phyloP scores from a whole-genome alignment of 371 early-diverging fungal species.

The Coemansia sp. region DNA sequence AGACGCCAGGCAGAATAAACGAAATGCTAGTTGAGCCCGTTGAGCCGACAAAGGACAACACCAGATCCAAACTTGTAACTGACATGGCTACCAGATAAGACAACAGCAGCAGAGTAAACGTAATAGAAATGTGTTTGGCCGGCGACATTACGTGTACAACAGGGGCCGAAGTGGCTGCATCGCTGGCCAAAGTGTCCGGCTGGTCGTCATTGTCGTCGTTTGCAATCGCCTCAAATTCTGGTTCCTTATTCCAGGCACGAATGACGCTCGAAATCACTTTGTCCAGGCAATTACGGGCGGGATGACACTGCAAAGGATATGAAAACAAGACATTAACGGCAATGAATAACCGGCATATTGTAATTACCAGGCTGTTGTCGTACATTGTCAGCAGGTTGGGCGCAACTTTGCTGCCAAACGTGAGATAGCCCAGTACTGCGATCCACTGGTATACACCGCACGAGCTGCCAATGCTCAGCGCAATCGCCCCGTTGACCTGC shows the following conservation, averaged over 20 bases:
- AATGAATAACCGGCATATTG: conserved; percentile 85
- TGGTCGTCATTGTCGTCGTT: not conserved
- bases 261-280: conserved; percentile 62
- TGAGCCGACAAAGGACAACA: conserved; percentile 94
- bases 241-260: conserved; percentile 23
- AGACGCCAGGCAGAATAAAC: conserved; percentile 94
- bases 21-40: conserved; percentile 98
- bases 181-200: conserved; percentile 5
- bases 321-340: conserved; percentile 90
- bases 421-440: conserved; percentile 91
- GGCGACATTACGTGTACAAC: conserved; percentile 47
- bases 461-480: conserved; percentile 76
- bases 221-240: conserved; percentile 29
- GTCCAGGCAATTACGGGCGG: conserved; percentile 89
- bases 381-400: conserved; percentile 91
- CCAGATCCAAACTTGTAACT: conserved; percentile 74
- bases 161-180: conserved; percentile 12
- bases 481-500: conserved; percentile 66
- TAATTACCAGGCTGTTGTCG: conserved; percentile 63
- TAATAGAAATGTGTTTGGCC: conserved; percentile 61
- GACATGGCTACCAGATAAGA: conserved; percentile 75
- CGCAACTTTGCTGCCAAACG: conserved; percentile 83
- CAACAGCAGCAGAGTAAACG: conserved; percentile 63
- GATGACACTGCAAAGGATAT: conserved; percentile 97
- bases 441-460: conserved; percentile 83